phyloP scores from a whole-genome alignment of 768 basidiomycete genomes.

The Cystofilobasidium macerans region DNA sequence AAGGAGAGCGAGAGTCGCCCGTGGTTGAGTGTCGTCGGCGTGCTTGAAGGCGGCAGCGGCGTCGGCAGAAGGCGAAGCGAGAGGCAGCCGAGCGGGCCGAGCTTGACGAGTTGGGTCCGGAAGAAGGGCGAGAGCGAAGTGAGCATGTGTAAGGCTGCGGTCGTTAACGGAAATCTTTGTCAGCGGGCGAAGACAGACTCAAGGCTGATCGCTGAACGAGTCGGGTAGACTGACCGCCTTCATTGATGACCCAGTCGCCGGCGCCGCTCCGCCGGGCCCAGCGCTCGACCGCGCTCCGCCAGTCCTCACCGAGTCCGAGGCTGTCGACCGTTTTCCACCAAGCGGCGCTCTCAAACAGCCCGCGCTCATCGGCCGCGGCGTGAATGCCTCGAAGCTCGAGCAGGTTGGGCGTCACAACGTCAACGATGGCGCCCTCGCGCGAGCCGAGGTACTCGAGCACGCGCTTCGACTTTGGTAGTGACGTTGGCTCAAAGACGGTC shows the following conservation, averaged over 20 bases:
- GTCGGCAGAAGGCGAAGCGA: constrained; percentile 5
- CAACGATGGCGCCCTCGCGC: constrained; percentile 31
- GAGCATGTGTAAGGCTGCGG: constrained; percentile 63
- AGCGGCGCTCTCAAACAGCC: constrained; percentile 46
- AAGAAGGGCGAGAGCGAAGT: constrained; percentile 74
- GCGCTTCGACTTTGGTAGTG: constrained; percentile 61
- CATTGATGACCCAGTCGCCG: constrained; percentile 43
- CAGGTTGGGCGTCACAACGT: constrained; percentile 72
- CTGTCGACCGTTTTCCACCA: constrained; percentile 61
- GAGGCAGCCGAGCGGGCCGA: constrained; percentile 48
- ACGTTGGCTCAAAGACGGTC: constrained; percentile 93
- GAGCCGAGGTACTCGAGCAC: constrained; percentile 51
- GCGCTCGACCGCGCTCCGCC: constrained; percentile 45
- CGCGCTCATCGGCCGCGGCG: constrained; percentile 27
- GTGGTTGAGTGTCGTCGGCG: constrained; percentile 26
- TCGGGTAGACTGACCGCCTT: constrained; percentile 41
- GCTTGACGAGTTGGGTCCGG: constrained; percentile 72
- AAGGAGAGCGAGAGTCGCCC: constrained; percentile 54
- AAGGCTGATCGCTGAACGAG: background rate
- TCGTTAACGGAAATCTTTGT: no score
- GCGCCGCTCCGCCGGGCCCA: constrained; percentile 50
- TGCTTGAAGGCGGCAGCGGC: constrained; percentile 5
- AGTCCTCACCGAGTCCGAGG: constrained; percentile 56
- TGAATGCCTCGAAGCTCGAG: constrained; percentile 54
- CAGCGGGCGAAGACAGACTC: no score